A percentile compares a stretch with the other conserved stretches of the same genome.
Evolutionary conservation across 129 eudicot species (phyloP).

Genomic region (Flaveria brownii): DNA sequence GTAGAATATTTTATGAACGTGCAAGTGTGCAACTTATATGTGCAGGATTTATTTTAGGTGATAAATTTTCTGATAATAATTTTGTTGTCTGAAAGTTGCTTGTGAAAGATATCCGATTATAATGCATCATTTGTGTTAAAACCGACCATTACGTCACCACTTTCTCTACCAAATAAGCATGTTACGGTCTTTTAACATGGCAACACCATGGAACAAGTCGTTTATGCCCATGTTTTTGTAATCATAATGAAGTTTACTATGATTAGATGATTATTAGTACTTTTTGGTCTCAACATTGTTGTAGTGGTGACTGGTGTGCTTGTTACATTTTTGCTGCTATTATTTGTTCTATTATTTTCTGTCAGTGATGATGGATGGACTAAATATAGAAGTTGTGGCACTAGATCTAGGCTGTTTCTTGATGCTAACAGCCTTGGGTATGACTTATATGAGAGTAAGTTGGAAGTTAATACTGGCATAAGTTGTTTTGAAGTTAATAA

Average conservation of each 20-base stretch:
- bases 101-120: background rate
- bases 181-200: background rate
- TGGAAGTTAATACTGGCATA: too few relatives aligned
- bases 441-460: too few relatives aligned
- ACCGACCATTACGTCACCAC: background rate
- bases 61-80: background rate
- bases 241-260: background rate
- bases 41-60: background rate
- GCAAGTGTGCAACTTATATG: background rate
- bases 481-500: too few relatives aligned
- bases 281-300: constrained; percentile 7
- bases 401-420: too few relatives aligned
- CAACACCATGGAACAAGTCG: background rate
- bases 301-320: background rate
- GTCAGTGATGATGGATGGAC: too few relatives aligned
- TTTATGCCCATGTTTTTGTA: background rate
- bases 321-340: too few relatives aligned
- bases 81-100: constrained; percentile 3
- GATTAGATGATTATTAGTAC: background rate
- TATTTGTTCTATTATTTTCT: too few relatives aligned
- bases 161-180: background rate
- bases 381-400: too few relatives aligned
- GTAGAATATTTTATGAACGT: background rate
- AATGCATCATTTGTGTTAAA: constrained; percentile 1
- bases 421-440: too few relatives aligned